Conservation (phyloP, 805 yeast species). For the Lachancea waltii region DNA sequence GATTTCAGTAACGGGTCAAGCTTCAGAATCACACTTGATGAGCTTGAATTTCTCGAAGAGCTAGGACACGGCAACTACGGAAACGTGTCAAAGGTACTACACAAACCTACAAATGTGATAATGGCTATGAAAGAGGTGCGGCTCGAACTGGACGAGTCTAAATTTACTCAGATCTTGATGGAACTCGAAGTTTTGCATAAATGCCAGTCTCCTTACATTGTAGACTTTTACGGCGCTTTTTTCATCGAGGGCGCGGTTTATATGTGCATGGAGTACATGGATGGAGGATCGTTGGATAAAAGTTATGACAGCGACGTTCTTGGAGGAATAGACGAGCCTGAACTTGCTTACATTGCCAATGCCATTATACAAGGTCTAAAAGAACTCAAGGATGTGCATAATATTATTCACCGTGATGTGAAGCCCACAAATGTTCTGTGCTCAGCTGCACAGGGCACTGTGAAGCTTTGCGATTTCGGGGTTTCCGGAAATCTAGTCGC, state of each 20-base stretch:
- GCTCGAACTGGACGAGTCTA: constrained; percentile 87
- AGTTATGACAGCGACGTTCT: constrained; percentile 52
- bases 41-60: constrained; percentile 75
- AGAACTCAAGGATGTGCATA: constrained; percentile 80
- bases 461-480: constrained; percentile 92
- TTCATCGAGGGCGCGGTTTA: constrained; percentile 97
- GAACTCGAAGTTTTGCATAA: constrained; percentile 90
- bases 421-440: constrained; percentile 92
- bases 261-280: constrained; percentile 98
- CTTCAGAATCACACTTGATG: constrained; percentile 80
- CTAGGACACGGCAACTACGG: constrained; percentile 96
- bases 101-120: constrained; percentile 81
- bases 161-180: constrained; percentile 91
- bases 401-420: constrained; percentile 92
- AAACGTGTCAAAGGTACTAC: constrained; percentile 86
- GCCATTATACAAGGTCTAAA: constrained; percentile 75
- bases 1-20: constrained; percentile 85
- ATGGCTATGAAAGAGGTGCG: constrained; percentile 99
- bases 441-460: constrained; percentile 67
- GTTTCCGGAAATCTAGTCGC: constrained; percentile 94
- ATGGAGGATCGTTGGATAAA: constrained; percentile 89
- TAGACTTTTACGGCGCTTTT: constrained; percentile 95
- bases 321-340: constrained; percentile 69
- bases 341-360: constrained; percentile 72
- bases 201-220: constrained; percentile 85